phyloP scores from a whole-genome alignment of 805 yeast genomes.

The Cyberlindnera sargentensis region DNA sequence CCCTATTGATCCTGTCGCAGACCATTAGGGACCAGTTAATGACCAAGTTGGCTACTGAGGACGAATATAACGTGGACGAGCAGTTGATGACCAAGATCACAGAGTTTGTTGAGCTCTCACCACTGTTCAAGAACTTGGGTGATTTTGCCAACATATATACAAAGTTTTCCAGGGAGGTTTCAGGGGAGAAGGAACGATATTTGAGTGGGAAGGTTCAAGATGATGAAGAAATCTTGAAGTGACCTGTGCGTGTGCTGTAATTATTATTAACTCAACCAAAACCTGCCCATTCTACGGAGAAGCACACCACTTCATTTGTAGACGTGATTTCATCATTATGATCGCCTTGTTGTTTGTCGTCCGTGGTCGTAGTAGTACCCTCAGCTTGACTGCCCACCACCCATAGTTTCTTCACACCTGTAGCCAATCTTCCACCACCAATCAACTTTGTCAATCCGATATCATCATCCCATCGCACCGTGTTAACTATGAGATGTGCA shows the following conservation, averaged over 20 bases:
- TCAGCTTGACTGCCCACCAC: conserved; percentile 41
- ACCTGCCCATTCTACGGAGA: conserved; percentile 94
- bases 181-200: conserved; percentile 29
- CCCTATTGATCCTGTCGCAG: conserved; percentile 39
- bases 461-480: conserved; percentile 41
- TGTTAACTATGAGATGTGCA: conserved; percentile 70
- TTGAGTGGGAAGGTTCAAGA: conserved; percentile 24
- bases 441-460: conserved; percentile 54
- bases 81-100: conserved; percentile 38
- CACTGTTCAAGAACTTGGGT: conserved; percentile 46
- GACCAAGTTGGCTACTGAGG: conserved; percentile 17
- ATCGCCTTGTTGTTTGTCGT: no score
- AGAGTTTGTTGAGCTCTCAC: conserved; percentile 40
- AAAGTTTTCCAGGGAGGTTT: conserved; percentile 39
- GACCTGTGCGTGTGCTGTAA: neutral
- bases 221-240: conserved; percentile 16
- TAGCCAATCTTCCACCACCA: conserved; percentile 86
- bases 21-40: conserved; percentile 38
- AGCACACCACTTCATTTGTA: conserved; percentile 35
- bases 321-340: conserved; percentile 1
- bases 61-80: conserved; percentile 23
- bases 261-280: conserved; percentile 50
- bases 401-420: conserved; percentile 86
- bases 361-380: neutral
- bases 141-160: conserved; percentile 39